Conservation (phyloP, 306 rosid genomes). For the Luffa aegyptiaca region DNA sequence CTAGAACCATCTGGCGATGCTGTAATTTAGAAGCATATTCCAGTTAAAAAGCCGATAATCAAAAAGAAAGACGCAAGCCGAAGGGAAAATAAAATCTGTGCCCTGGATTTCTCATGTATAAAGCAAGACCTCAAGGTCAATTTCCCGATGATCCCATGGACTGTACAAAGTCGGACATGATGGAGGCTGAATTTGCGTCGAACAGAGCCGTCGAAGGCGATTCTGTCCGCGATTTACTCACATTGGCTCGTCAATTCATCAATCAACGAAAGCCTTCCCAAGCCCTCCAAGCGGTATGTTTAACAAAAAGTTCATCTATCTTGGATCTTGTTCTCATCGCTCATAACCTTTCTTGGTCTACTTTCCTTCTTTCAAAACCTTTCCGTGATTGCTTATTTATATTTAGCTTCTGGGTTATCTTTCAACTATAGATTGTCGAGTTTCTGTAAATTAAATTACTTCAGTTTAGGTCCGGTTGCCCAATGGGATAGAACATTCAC, state of each 20-base stretch:
- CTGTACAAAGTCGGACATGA: constrained; percentile 22
- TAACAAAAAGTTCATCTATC: background rate
- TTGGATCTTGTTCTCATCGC: background rate
- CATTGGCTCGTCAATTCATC: constrained; percentile 77
- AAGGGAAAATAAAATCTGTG: background rate
- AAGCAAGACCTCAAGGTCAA: background rate
- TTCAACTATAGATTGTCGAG: background rate
- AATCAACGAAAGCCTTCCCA: constrained; percentile 77
- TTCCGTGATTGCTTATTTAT: background rate
- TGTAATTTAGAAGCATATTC: background rate
- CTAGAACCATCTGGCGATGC: constrained; percentile 2
- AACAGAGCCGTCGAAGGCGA: constrained; percentile 21
- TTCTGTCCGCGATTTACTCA: constrained; percentile 44
- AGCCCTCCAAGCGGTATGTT: constrained; percentile 80
- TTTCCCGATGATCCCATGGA: constrained; percentile 23
- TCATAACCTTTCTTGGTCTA: background rate
- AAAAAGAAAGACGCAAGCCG: background rate
- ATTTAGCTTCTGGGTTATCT: background rate
- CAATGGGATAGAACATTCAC: background rate
- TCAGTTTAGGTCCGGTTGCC: background rate
- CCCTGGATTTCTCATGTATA: background rate
- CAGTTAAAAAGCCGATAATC: background rate
- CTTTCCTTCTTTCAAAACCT: background rate
- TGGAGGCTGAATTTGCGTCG: constrained; percentile 19
- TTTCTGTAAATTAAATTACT: background rate